Conservation (phyloP, 2,329 filamentous ascomycete species). For the Stagonosporopsis vannaccii region DNA sequence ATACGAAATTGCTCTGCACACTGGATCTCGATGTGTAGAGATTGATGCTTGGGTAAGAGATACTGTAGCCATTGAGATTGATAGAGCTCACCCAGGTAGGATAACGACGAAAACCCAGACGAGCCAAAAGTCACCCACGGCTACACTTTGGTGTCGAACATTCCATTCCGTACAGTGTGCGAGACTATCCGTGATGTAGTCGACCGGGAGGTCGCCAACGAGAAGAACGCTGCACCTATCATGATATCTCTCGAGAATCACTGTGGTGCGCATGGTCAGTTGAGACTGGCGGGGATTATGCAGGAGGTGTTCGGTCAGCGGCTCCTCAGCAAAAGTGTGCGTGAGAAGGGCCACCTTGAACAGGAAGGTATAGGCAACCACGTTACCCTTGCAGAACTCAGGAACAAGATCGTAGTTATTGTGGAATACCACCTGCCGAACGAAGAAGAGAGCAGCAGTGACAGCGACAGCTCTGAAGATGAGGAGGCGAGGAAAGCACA, state of each 20-base stretch:
- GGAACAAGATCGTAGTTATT: constrained; percentile 70
- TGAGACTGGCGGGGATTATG: constrained; percentile 70
- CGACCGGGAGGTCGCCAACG: constrained; percentile 63
- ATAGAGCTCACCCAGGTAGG: constrained; percentile 1
- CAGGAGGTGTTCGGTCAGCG: constrained; percentile 67
- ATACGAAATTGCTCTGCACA: constrained; percentile 68
- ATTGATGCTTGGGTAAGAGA: constrained; percentile 70
- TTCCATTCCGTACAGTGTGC: constrained; percentile 70
- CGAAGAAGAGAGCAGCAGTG: constrained; percentile 55
- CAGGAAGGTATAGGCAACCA: constrained; percentile 61
- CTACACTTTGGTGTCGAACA: constrained; percentile 71
- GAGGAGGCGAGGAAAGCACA: constrained; percentile 60
- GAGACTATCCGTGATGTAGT: constrained; percentile 69
- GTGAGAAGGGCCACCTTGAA: constrained; percentile 63
- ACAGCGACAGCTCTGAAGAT: constrained; percentile 42
- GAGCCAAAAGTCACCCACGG: constrained; percentile 76
- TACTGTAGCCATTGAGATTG: background rate
- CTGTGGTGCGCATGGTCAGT: constrained; percentile 66
- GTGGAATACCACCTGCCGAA: constrained; percentile 70
- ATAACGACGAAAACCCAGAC: constrained; percentile 61
- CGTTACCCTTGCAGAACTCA: constrained; percentile 66
- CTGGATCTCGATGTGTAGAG: constrained; percentile 74
- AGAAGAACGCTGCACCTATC: constrained; percentile 63
- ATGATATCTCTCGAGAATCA: constrained; percentile 74
- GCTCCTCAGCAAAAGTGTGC: constrained; percentile 65